Conservation (phyloP, 306 rosid genomes). For the Arachis stenosperma region DNA sequence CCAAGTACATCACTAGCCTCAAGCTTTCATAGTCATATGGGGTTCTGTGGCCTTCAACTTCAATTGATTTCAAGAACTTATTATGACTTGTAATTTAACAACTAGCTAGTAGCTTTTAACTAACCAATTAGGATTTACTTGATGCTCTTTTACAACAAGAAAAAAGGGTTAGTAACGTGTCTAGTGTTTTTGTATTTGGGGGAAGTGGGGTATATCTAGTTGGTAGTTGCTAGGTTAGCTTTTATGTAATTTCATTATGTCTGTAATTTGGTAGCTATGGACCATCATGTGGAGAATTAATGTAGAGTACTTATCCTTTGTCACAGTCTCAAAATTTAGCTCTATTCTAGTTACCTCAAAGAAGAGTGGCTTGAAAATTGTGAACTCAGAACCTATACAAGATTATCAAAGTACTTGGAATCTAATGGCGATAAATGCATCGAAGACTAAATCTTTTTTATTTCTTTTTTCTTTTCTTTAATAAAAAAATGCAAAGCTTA, state of each 20-base stretch:
- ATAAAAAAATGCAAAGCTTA: too few relatives aligned
- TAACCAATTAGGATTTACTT: background rate
- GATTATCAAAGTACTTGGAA: background rate
- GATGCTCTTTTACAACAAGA: background rate
- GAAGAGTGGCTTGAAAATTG: background rate
- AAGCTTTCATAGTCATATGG: slow-evolving; percentile 14
- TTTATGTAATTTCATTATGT: background rate
- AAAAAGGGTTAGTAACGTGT: background rate
- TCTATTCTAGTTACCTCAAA: background rate
- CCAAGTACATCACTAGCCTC: slow-evolving; percentile 58
- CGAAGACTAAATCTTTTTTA: background rate
- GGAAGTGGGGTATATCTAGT: background rate
- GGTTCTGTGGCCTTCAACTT: slow-evolving; percentile 22
- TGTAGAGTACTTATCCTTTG: background rate
- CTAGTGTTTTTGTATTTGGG: background rate
- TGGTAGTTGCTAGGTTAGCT: background rate
- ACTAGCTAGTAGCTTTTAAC: background rate
- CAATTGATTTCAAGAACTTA: background rate
- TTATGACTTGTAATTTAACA: background rate
- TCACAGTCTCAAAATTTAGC: background rate
- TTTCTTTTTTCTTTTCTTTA: too few relatives aligned
- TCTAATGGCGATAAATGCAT: too few relatives aligned
- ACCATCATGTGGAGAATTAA: background rate
- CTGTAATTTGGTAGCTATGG: background rate
- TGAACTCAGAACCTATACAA: background rate